Evolutionary conservation across 345 rosid species (phyloP).

Genomic region (Eutrema japonicum): DNA sequence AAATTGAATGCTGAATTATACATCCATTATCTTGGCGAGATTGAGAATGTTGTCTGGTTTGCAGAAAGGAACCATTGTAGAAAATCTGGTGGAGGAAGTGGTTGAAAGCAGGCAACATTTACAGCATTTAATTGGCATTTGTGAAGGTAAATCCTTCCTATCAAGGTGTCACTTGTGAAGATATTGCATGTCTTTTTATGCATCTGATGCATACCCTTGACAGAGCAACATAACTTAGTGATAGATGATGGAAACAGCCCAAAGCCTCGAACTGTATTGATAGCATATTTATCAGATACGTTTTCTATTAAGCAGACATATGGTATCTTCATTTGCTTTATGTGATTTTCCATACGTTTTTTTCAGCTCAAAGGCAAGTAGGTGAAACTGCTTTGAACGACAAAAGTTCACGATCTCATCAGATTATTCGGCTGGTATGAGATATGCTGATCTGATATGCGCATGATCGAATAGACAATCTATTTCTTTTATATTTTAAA

Average conservation of each 20-base stretch:
- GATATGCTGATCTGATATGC: conserved; percentile 10
- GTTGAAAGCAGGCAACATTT: conserved; percentile 76
- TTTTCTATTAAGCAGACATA: conserved; percentile 19
- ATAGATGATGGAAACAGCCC: conserved; percentile 8
- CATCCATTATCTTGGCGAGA: conserved; percentile 10
- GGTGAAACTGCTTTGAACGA: conserved; percentile 94
- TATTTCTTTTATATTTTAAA: background rate
- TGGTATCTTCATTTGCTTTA: conserved; percentile 23
- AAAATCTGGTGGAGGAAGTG: conserved; percentile 82
- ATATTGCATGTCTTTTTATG: background rate
- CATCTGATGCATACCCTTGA: conserved; percentile 10
- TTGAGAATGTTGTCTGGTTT: conserved; percentile 34
- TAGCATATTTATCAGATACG: conserved; percentile 13
- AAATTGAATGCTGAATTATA: conserved; percentile 16
- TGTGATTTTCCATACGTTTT: conserved; percentile 29
- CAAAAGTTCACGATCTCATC: conserved; percentile 97
- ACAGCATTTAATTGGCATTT: conserved; percentile 74
- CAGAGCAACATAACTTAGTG: conserved; percentile 14
- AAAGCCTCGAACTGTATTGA: background rate
- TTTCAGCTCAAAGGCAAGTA: conserved; percentile 92
- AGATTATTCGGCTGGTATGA: conserved; percentile 89
- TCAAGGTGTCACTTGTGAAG: background rate
- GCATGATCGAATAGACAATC: conserved; percentile 13
- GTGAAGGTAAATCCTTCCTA: conserved; percentile 68
- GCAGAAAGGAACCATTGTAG: conserved; percentile 90